These are phyloP conservation scores for Pyrenochaeta sp. DNA, from an alignment of 2,329 filamentous ascomycete species.

Conservation along the genomic window DNA sequence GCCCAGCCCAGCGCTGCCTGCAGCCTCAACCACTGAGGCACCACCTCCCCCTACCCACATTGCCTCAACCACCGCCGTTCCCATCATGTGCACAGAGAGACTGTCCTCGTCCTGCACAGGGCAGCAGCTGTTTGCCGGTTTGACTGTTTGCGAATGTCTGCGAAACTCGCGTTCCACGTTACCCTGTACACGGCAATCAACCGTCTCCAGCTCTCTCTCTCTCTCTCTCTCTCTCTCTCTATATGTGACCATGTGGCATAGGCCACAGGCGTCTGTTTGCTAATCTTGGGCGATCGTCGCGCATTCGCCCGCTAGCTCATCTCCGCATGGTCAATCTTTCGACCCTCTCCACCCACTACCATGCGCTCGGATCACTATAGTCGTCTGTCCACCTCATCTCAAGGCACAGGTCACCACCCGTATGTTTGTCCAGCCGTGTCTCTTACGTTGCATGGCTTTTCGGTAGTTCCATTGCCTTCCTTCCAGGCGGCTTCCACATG, in stretches of 20 bases:
- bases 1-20: too few species aligned
- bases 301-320: constrained; percentile 15
- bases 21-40: too few species aligned
- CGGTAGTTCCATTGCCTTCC: background rate
- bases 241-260: constrained; percentile 27
- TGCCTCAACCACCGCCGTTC: constrained; percentile 12
- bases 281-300: constrained; percentile 1
- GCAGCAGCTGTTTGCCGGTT: too few species aligned
- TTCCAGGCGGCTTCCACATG: constrained; percentile 11
- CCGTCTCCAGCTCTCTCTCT: too few species aligned
- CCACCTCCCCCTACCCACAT: constrained; percentile 15
- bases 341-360: constrained; percentile 17
- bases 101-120: too few species aligned
- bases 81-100: too few species aligned
- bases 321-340: constrained; percentile 14
- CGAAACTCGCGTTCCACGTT: too few species aligned
- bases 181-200: too few species aligned
- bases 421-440: constrained; percentile 7
- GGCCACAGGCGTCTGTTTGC: too few species aligned
- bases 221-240: too few species aligned
- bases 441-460: constrained; percentile 1
- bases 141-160: too few species aligned
- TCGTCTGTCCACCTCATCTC: background rate
- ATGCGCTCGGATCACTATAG: constrained; percentile 15
- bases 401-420: background rate